Percentiles rank a stretch among this genome's conserved stretches.
These are phyloP conservation scores for Dendrocalamus sinicus DNA, from an alignment of 176 grass and related monocot genomes.

Conservation along the genomic window DNA sequence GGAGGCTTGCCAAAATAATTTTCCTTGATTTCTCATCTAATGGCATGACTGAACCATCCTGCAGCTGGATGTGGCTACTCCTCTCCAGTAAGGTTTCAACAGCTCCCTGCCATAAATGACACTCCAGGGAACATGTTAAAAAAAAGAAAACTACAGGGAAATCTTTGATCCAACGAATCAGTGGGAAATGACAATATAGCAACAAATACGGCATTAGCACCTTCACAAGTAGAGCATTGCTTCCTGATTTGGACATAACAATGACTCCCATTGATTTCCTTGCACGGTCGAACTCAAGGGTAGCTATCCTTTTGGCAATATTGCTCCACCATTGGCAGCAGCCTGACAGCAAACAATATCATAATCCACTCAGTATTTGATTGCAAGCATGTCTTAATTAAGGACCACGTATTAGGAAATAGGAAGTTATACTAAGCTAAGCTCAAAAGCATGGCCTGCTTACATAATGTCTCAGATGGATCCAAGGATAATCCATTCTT, in stretches of 20 bases:
- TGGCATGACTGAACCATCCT: constrained; percentile 70
- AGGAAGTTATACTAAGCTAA: neutral
- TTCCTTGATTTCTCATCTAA: constrained; percentile 76
- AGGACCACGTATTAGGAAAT: neutral
- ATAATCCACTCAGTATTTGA: neutral
- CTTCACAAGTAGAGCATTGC: constrained; percentile 85
- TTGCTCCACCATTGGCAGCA: constrained; percentile 83
- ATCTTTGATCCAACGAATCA: constrained; percentile 1
- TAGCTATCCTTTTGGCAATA: constrained; percentile 73
- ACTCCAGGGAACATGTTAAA: neutral
- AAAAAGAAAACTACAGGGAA: neutral
- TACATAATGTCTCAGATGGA: constrained; percentile 72
- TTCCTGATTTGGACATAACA: constrained; percentile 68
- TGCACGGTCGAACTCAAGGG: constrained; percentile 81
- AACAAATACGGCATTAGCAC: constrained; percentile 37
- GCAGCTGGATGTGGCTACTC: constrained; percentile 77
- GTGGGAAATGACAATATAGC: constrained; percentile 1
- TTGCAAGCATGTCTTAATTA: constrained; percentile 3
- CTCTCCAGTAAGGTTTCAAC: constrained; percentile 93
- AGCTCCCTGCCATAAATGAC: constrained; percentile 69
- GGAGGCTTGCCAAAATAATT: constrained; percentile 65
- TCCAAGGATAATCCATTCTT: constrained; percentile 49
- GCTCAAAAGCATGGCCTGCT: neutral
- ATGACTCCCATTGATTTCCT: constrained; percentile 97
- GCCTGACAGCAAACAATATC: constrained; percentile 48